Conservation (phyloP, 345 rosid genomes). For the Gossypium mustelinum region DNA sequence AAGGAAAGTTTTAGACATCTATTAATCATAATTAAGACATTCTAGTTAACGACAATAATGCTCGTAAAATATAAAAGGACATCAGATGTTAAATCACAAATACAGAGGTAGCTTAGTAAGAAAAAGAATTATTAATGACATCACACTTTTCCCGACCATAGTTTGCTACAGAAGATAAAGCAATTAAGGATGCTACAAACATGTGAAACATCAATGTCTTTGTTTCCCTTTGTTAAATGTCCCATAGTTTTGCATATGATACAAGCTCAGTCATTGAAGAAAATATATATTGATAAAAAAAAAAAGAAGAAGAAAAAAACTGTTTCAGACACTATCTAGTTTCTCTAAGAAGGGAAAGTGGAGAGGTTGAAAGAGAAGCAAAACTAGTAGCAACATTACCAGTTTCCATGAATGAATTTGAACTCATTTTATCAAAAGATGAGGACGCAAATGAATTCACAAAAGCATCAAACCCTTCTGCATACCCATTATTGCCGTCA, state of each 20-base stretch:
- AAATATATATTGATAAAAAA: neutral
- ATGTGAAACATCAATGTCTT: neutral
- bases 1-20: neutral
- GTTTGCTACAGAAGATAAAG: neutral
- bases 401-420: slow-evolving; percentile 20
- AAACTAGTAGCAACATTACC: slow-evolving; percentile 18
- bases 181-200: neutral
- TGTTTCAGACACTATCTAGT: slow-evolving; percentile 6
- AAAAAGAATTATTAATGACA: neutral
- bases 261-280: neutral
- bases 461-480: slow-evolving; percentile 35
- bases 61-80: neutral
- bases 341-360: slow-evolving; percentile 25
- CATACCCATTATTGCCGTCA: neutral
- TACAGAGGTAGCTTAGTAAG: neutral
- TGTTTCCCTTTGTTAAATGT: neutral
- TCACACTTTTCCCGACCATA: neutral
- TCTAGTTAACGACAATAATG: neutral
- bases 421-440: slow-evolving; percentile 28
- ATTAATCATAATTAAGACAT: neutral
- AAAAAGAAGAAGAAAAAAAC: neutral
- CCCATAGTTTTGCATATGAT: neutral
- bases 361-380: slow-evolving; percentile 37
- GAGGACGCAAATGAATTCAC: slow-evolving; percentile 33
- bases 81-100: neutral